These are phyloP conservation scores for Castanea mollissima DNA, from an alignment of 306 rosid genomes.

Conservation along the genomic window DNA sequence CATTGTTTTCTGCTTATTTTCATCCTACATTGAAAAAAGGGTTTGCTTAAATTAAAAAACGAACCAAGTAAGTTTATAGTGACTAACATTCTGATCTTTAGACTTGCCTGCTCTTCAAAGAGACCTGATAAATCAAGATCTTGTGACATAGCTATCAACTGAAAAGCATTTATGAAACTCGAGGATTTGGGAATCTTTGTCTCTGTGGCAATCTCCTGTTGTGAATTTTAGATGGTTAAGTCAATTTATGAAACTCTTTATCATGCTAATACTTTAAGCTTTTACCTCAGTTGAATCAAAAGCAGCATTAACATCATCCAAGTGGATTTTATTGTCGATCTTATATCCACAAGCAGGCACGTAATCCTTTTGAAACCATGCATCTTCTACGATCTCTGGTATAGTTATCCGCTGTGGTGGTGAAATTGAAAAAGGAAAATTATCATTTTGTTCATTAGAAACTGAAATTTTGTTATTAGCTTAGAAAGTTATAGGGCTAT, in stretches of 20 bases:
- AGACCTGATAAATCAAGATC: slow-evolving; percentile 84
- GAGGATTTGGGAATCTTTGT: slow-evolving; percentile 46
- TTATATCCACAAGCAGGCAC: slow-evolving; percentile 41
- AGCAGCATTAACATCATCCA: slow-evolving; percentile 51
- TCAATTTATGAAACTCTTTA: slow-evolving; percentile 4
- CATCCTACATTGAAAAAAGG: slow-evolving; percentile 41
- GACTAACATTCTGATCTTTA: not conserved
- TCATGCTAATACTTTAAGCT: slow-evolving; percentile 1
- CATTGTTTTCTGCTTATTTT: slow-evolving; percentile 42
- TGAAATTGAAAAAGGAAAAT: slow-evolving; percentile 4
- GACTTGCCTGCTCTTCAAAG: slow-evolving; percentile 72
- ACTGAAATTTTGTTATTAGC: not conserved
- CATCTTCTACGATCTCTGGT: slow-evolving; percentile 53
- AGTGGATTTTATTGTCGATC: slow-evolving; percentile 29
- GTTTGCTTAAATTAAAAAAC: slow-evolving; percentile 2
- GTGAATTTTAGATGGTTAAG: slow-evolving; percentile 5
- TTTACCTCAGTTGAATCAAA: slow-evolving; percentile 60
- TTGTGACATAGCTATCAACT: slow-evolving; percentile 76
- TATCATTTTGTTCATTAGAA: not conserved
- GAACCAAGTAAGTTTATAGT: not conserved
- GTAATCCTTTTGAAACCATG: slow-evolving; percentile 74
- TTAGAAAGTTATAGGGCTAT: slow-evolving; percentile 16
- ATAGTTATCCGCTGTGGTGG: slow-evolving; percentile 54
- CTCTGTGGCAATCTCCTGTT: slow-evolving; percentile 46
- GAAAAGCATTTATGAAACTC: slow-evolving; percentile 84